These are phyloP conservation scores for Fusarium sambucinum DNA, from an alignment of 2,329 filamentous ascomycete species.

Conservation along the genomic window DNA sequence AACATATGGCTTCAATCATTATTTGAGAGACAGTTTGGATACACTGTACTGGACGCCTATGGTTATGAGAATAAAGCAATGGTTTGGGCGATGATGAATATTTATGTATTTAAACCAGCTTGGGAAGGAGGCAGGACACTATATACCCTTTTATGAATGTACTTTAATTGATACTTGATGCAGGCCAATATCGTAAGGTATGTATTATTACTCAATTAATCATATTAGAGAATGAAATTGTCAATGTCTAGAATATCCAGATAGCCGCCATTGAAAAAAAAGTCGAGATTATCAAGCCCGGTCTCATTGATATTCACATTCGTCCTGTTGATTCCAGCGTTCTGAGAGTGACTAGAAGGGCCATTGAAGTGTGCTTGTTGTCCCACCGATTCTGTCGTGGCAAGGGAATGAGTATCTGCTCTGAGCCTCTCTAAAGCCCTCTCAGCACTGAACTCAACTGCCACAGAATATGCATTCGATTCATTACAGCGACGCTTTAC, in stretches of 20 bases:
- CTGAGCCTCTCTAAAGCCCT: slow-evolving; percentile 26
- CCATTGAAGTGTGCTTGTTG: neutral
- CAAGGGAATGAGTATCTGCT: neutral
- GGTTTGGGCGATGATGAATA: slow-evolving; percentile 16
- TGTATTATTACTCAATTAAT: neutral
- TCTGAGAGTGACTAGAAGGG: neutral
- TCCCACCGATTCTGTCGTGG: neutral
- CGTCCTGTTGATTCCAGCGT: neutral
- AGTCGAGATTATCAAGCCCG: slow-evolving; percentile 27
- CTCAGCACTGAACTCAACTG: slow-evolving; percentile 31
- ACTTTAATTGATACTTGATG: neutral
- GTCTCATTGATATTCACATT: neutral
- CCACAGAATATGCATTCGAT: slow-evolving; percentile 17
- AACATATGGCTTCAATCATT: slow-evolving; percentile 44
- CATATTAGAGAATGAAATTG: slow-evolving; percentile 12
- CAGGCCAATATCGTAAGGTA: too few species aligned
- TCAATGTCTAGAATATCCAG: slow-evolving; percentile 26
- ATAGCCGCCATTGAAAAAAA: slow-evolving; percentile 33
- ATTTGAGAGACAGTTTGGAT: slow-evolving; percentile 41
- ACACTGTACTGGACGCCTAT: slow-evolving; percentile 32
- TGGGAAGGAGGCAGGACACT: neutral
- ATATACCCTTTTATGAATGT: neutral
- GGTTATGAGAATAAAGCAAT: slow-evolving; percentile 29
- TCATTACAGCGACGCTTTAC: slow-evolving; percentile 22
- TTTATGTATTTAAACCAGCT: neutral